Evolutionary conservation across 164 flowering plant species (phyloP).

Genomic region (Echeveria elegans): DNA sequence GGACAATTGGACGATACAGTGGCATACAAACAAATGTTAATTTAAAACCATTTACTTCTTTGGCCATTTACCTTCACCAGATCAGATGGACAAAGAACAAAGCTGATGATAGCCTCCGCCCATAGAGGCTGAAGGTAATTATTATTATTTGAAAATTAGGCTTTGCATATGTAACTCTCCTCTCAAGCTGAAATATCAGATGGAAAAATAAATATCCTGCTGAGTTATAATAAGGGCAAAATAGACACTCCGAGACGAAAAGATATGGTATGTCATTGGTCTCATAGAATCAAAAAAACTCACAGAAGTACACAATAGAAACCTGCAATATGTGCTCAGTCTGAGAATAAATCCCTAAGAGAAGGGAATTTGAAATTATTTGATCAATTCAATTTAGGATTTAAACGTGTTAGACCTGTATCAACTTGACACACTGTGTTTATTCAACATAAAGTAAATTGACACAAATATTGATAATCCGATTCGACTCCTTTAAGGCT

Average conservation of each 20-base stretch:
- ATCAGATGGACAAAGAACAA: constrained; percentile 80
- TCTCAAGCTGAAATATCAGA: constrained; percentile 20
- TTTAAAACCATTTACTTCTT: background rate
- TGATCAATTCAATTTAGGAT: no score
- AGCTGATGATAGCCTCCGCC: constrained; percentile 78
- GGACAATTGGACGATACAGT: constrained; percentile 21
- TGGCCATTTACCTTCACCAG: constrained; percentile 56
- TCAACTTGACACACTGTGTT: no score
- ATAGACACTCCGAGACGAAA: no score
- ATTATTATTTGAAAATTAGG: constrained; percentile 60
- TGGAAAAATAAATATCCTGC: background rate
- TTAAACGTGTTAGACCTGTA: no score
- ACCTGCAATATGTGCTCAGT: constrained; percentile 74
- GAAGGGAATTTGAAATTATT: constrained; percentile 81
- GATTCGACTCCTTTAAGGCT: no score
- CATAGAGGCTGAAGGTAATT: constrained; percentile 77
- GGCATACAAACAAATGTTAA: background rate
- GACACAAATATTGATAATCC: no score
- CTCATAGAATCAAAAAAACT: no score
- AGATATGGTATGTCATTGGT: no score
- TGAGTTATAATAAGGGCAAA: no score
- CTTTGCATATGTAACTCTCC: constrained; percentile 33
- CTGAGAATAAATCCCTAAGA: constrained; percentile 87
- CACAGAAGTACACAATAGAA: no score
- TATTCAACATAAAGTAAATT: no score